phyloP scores from a whole-genome alignment of 139 green algal genomes.

The Helicosporidium sp. region DNA sequence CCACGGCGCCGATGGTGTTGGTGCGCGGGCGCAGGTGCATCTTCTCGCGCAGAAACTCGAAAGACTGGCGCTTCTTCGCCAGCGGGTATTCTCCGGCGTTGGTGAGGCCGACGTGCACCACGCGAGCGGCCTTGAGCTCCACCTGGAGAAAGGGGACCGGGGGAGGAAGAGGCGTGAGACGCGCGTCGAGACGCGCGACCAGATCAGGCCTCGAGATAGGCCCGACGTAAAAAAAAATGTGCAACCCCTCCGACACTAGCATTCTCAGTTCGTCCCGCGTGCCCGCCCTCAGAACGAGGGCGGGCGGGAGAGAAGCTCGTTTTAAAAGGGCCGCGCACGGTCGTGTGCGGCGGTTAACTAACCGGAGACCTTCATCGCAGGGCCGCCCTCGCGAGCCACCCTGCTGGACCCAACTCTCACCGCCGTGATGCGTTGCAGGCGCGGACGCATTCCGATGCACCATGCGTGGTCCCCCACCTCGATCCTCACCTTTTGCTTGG shows the following conservation, averaged over 20 bases:
- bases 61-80: conserved; percentile 84
- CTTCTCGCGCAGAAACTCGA: conserved; percentile 87
- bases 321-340: conserved; percentile 12
- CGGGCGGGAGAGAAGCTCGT: neutral
- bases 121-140: conserved; percentile 58
- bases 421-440: no score
- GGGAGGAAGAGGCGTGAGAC: neutral
- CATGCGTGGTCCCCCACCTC: no score
- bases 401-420: no score
- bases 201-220: no score
- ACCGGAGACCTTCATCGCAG: conserved; percentile 17
- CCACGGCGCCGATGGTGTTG: conserved; percentile 87
- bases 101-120: conserved; percentile 64
- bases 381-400: no score
- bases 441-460: no score
- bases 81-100: conserved; percentile 80
- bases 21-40: conserved; percentile 78
- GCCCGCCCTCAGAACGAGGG: neutral
- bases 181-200: no score
- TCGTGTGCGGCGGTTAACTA: conserved; percentile 19
- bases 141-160: conserved; percentile 18
- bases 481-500: conserved; percentile 52
- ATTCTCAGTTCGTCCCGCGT: neutral
- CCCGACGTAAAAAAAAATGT: conserved; percentile 16
- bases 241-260: conserved; percentile 16